Evolutionary conservation across 1,284 basidiomycete species (phyloP).

Genomic region (Somion occarium): DNA sequence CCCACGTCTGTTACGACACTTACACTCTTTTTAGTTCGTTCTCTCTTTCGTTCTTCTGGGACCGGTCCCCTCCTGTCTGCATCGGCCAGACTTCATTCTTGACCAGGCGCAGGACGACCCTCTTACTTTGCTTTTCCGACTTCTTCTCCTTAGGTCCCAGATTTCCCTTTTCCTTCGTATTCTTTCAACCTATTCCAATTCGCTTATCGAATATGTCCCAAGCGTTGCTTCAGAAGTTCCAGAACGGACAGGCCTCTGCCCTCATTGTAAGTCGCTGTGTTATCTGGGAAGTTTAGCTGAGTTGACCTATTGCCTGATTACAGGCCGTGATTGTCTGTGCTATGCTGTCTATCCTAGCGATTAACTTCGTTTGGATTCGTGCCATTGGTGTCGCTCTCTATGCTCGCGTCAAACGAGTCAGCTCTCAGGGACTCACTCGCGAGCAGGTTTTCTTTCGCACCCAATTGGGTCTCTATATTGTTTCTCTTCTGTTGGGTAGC

Average conservation of each 20-base stretch:
- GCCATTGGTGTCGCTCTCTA: conserved; percentile 37
- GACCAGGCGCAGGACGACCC: conserved; percentile 33
- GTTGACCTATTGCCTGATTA: neutral
- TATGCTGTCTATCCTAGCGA: conserved; percentile 44
- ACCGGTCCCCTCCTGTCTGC: conserved; percentile 39
- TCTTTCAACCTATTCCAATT: no score
- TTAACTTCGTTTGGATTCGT: conserved; percentile 42
- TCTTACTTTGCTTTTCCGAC: conserved; percentile 22
- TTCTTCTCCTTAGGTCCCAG: conserved; percentile 12
- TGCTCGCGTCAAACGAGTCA: conserved; percentile 18
- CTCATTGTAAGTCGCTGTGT: conserved; percentile 38
- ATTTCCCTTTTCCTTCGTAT: conserved; percentile 11
- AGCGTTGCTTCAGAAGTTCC: conserved; percentile 16
- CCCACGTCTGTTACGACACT: conserved; percentile 2
- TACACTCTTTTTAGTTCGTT: conserved; percentile 20
- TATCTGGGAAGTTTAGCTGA: neutral
- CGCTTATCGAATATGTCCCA: conserved; percentile 20
- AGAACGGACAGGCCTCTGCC: conserved; percentile 31
- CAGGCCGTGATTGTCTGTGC: conserved; percentile 51
- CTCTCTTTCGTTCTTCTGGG: conserved; percentile 33
- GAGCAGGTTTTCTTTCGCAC: conserved; percentile 65
- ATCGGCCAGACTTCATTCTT: conserved; percentile 30
- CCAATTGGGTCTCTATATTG: conserved; percentile 62
- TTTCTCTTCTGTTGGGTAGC: conserved; percentile 57
- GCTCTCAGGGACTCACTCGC: conserved; percentile 17